Evolutionary conservation across 106 monocot species (phyloP).

Genomic region (Dioscorea dumetorum): DNA sequence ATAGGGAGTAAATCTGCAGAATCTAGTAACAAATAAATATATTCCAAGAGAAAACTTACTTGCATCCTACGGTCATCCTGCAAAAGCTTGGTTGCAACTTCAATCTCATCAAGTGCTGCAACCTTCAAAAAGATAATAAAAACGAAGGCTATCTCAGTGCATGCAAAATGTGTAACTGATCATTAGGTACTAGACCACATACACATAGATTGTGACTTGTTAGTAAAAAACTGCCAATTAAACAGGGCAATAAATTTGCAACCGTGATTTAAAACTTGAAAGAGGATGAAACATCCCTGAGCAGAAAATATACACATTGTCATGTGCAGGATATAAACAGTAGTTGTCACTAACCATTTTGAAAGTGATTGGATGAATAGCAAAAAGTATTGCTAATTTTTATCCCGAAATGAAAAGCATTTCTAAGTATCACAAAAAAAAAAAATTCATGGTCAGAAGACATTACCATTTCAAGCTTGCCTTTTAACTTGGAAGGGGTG

Average conservation of each 20-base stretch:
- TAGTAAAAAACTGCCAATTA: no score
- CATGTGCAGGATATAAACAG: no score
- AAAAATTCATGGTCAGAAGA: not conserved
- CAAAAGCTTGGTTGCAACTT: slow-evolving; percentile 84
- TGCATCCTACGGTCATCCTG: slow-evolving; percentile 46
- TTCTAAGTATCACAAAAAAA: no score
- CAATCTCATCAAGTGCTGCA: slow-evolving; percentile 80
- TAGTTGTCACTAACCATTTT: not conserved
- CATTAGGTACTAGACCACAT: no score
- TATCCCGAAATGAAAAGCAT: no score
- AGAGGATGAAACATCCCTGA: no score
- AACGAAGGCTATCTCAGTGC: no score
- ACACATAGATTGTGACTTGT: no score
- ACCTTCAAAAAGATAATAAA: slow-evolving; percentile 44
- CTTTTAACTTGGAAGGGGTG: slow-evolving; percentile 80
- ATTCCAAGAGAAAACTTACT: slow-evolving; percentile 32
- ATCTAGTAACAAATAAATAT: not conserved
- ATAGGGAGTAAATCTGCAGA: not conserved
- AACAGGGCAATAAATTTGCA: no score
- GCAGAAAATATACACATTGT: no score
- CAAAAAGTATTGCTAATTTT: not conserved
- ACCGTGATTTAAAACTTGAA: no score
- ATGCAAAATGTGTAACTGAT: no score
- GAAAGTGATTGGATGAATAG: not conserved
- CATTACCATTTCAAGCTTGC: slow-evolving; percentile 90